Percentiles rank a stretch among this genome's conserved stretches.
phyloP scores from a whole-genome alignment of 1,284 basidiomycete species.

The Mycena citricolor region DNA sequence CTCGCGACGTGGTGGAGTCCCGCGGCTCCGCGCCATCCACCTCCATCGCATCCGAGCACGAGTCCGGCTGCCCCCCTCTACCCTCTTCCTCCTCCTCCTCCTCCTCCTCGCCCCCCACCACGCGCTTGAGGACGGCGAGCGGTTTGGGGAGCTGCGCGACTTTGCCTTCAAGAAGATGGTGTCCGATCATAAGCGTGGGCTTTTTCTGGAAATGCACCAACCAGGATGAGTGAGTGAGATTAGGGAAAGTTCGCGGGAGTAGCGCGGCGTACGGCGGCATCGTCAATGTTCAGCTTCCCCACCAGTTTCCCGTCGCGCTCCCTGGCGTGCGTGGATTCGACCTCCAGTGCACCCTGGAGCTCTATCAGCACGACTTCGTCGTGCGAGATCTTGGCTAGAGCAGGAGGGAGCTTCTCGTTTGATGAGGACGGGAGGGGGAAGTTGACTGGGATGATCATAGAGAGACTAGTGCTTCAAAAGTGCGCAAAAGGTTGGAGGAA shows the following conservation, averaged over 20 bases:
- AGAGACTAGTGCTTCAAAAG: too few species aligned
- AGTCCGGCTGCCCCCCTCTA: conserved; percentile 7
- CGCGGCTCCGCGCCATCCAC: conserved; percentile 4
- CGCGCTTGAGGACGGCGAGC: conserved; percentile 63
- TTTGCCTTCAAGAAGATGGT: conserved; percentile 89
- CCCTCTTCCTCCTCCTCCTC: conserved; percentile 24
- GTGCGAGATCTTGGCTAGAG: conserved; percentile 64
- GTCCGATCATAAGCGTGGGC: conserved; percentile 79
- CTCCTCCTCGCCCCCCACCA: conserved; percentile 8
- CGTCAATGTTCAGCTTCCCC: conserved; percentile 58
- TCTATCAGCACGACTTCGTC: conserved; percentile 73
- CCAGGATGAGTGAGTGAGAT: neutral
- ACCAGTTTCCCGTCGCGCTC: conserved; percentile 60
- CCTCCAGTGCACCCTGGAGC: conserved; percentile 70
- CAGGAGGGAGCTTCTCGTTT: conserved; percentile 49
- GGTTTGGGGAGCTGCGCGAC: conserved; percentile 76
- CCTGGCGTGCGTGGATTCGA: conserved; percentile 48
- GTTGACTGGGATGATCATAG: conserved; percentile 55
- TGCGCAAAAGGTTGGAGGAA: too few species aligned
- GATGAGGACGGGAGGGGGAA: conserved; percentile 32
- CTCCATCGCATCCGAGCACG: conserved; percentile 18
- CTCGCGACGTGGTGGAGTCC: conserved; percentile 1
- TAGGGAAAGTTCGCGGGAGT: neutral
- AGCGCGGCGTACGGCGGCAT: conserved; percentile 41
- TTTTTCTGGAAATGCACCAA: conserved; percentile 51